Base-by-base conservation (phyloP, 1,284 basidiomycete species). In the Trichosporon coremiiforme region DNA sequence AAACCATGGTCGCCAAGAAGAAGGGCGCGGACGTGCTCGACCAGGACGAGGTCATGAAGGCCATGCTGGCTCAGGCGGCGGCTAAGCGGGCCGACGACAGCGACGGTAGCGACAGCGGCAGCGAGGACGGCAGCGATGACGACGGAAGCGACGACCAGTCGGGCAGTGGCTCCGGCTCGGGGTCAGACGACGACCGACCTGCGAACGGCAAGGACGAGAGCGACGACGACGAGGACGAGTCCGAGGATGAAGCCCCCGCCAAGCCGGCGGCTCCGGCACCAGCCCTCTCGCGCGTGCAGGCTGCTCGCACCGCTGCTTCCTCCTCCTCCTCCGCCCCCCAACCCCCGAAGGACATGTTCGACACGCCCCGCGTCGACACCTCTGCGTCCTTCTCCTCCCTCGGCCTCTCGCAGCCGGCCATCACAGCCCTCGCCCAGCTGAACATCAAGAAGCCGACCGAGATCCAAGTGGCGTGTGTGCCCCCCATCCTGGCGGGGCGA, bases 391-490 rank as follows among this genome's bases (percentile, higher is more conserved):
- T 95, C 75, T 82, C 84, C 31, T 86, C 88, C 0, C 86, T 98
- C 65, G 93, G 92, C 4, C 87, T 98, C 67, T 91, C 91, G 0
- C 82, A 87, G 2, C 85, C 88, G 4, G 86, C 98, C 22, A 88
- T 91, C 57, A 81, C 85, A 13, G 89, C 93, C 1, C 86, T 99
- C 60, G 86, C 86, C 22, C 87, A 88, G 33, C 94, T 99, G 88
- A 92, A 93, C 17, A 98, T 99, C 75, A 87, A 87, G 60, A 83
- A 85, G 1, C 96, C 96, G 0, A 98, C 96, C 0, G 90, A 92
- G 71, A 91, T 99, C 65, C 96, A 99, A 80, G 86, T 87, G 0
- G 91, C 91, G 2, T 97, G 95, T 81, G 91, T 99, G 75, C 94
- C 94, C 2, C 90, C 90, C 4, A 88, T 98, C 66, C 85, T 99